Percentiles rank a stretch among this genome's conserved stretches.
Evolutionary conservation across 163 green algal genomes (phyloP).

Genomic region (Scenedesmus sp.): DNA sequence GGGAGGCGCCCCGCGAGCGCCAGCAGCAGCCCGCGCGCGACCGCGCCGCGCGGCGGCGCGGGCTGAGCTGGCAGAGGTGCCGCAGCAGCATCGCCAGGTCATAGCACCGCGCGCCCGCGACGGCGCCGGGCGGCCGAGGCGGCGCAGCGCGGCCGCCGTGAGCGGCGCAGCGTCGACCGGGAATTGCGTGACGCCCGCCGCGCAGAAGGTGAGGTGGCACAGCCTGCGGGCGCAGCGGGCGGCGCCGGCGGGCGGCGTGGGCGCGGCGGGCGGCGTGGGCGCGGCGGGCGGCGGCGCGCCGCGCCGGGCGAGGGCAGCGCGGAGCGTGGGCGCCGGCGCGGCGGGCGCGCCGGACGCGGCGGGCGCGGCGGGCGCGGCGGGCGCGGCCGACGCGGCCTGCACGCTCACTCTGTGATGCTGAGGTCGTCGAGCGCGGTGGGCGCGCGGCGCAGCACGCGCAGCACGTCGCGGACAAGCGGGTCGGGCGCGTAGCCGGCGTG

Average conservation of each 20-base stretch:
- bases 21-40: background rate
- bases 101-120: background rate
- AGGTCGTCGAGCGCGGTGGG: no score
- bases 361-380: no score
- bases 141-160: background rate
- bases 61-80: constrained; percentile 1
- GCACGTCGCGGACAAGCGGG: background rate
- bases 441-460: no score
- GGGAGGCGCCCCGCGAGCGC: constrained; percentile 16
- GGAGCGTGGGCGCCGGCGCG: no score
- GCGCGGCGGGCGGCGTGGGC: no score
- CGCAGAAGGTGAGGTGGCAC: constrained; percentile 19
- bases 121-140: background rate
- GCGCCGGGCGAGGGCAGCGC: no score
- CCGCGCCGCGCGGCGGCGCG: background rate
- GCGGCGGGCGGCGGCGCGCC: no score
- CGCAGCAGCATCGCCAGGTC: constrained; percentile 22
- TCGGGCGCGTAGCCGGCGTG: background rate
- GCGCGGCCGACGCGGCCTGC: no score
- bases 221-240: background rate
- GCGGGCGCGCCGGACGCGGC: no score
- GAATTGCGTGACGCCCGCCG: background rate
- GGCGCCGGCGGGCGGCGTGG: background rate
- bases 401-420: no score
- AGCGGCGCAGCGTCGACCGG: background rate